These are phyloP conservation scores for Mortierella hygrophila DNA, from an alignment of 192 early-diverging fungal genomes.

Conservation along the genomic window DNA sequence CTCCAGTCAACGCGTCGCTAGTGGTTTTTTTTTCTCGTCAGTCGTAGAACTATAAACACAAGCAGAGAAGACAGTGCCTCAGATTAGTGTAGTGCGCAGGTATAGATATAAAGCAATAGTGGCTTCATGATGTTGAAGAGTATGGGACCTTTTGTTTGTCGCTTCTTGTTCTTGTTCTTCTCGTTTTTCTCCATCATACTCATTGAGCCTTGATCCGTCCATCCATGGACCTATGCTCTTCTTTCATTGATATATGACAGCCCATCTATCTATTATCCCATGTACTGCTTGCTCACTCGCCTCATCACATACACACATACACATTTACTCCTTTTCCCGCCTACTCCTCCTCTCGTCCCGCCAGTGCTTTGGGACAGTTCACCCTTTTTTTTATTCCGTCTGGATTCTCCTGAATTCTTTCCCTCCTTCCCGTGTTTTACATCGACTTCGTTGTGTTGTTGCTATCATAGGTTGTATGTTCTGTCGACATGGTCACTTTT, in stretches of 20 bases:
- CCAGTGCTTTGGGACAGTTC: not conserved
- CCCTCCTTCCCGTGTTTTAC: slow-evolving; percentile 2
- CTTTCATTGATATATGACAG: not conserved
- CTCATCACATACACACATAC: not conserved
- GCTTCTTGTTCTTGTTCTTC: not conserved
- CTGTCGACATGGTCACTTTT: not conserved
- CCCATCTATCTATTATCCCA: not conserved
- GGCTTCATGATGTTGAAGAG: too few species aligned
- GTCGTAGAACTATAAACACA: not conserved
- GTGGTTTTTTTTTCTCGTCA: not conserved
- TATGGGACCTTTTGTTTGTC: too few species aligned
- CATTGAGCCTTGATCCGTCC: not conserved
- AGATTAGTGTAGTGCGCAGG: not conserved
- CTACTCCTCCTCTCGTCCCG: not conserved
- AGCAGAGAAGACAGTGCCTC: too few species aligned
- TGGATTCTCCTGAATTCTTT: slow-evolving; percentile 1
- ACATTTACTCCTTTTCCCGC: slow-evolving; percentile 2
- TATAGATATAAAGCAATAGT: not conserved
- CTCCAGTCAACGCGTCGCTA: not conserved
- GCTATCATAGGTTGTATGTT: not conserved
- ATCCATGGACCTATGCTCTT: not conserved
- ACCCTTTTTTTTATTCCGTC: slow-evolving; percentile 10
- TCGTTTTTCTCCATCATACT: not conserved
- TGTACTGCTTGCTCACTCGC: not conserved
- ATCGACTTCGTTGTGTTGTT: too few species aligned